Evolutionary conservation across 768 basidiomycete species (phyloP).

Genomic region (Baorangia bicolor): DNA sequence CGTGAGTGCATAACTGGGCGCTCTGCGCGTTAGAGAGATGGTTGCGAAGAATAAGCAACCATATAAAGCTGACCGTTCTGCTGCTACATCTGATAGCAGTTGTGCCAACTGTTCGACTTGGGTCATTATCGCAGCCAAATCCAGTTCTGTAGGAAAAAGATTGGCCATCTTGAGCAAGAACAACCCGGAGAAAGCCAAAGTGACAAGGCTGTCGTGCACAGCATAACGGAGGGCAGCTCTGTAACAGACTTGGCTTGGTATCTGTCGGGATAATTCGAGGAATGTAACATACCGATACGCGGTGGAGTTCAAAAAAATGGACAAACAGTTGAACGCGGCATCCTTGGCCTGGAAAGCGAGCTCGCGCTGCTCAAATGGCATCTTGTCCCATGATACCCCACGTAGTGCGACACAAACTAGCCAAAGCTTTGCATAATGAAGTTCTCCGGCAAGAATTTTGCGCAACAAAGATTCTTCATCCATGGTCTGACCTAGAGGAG

Average conservation of each 20-base stretch:
- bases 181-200: constrained; percentile 86
- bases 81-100: constrained; percentile 87
- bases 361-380: constrained; percentile 93
- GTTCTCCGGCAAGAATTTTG: constrained; percentile 83
- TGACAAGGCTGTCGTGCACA: constrained; percentile 90
- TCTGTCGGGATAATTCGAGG: not conserved
- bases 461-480: constrained; percentile 83
- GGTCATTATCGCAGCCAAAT: constrained; percentile 67
- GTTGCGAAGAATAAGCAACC: not conserved
- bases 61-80: constrained; percentile 62
- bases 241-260: constrained; percentile 6
- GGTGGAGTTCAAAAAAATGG: constrained; percentile 77
- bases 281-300: constrained; percentile 66
- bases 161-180: constrained; percentile 95
- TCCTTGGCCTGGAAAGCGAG: constrained; percentile 95
- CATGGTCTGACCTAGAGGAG: constrained; percentile 62
- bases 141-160: constrained; percentile 83
- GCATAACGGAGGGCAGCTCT: constrained; percentile 91
- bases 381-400: constrained; percentile 93
- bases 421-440: constrained; percentile 94
- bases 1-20: constrained; percentile 78
- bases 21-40: constrained; percentile 11
- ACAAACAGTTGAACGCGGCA: constrained; percentile 81
- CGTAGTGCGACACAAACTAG: constrained; percentile 89
- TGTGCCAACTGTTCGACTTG: constrained; percentile 93